Base-by-base conservation (phyloP, 768 basidiomycete species). In the Cubamyces lactineus region DNA sequence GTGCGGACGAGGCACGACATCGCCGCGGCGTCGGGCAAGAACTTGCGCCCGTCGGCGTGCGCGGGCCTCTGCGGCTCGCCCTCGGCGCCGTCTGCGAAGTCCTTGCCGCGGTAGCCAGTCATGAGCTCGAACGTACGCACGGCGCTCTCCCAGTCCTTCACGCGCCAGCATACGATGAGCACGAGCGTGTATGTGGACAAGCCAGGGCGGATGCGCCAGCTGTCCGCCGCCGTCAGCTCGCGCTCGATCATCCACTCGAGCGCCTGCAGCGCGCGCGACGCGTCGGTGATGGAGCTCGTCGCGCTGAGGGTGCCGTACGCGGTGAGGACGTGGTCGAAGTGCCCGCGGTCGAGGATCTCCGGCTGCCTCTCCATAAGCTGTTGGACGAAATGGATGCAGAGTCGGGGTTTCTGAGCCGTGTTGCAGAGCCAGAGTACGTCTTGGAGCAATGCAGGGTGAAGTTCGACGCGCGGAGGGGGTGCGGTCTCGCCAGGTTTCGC, bases 241-340 rank as follows among this genome's bases (percentile, higher is more conserved):
- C 83, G 81, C 53, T 79, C 77, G 55, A 89, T 71, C 83, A 88
- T 87, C 87, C 88, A 91, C 69, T 89, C 82, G 24, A 93, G 75
- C 2, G 74, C 79, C 59, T 84, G 80, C 43, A 91, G 73, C 5
- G 86, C 84, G 59, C 81, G 78, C 11, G 79, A 72, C 0, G 84
- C 73, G 53, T 79, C 80, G 12, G 76, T 67, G 17, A 75, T 73
- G 3, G 80, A 73, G 45, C 74, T 75, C 21, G 82, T 65, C 24
- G 80, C 68, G 17, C 82, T 74, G 49, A 79, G 74, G 16, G 67
- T 66, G 13, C 73, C 70, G 65, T 82, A 79, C 5, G 88, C 84
- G 56, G 75, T 79, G 42, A 92, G 70, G n/a, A 87, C 79, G 54
- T 84, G 81, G 63, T 88, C 84, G 64, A 89, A 74, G 69, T 91